phyloP scores from a whole-genome alignment of 371 early-diverging fungal species.

The Apophysomyces trapeziformis region DNA sequence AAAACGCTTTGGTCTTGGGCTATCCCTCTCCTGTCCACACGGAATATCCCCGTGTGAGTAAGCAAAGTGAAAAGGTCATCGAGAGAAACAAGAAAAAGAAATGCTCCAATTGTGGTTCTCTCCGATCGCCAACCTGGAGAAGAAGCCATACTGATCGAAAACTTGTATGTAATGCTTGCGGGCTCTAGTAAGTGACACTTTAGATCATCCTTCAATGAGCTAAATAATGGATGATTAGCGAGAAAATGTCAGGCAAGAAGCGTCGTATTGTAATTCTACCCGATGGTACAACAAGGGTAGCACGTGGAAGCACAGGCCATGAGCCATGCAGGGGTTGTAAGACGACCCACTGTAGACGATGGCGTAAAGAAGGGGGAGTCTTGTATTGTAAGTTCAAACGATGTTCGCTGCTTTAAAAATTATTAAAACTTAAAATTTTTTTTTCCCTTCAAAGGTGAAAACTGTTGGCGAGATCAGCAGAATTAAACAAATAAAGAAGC shows the following conservation, averaged over 20 bases:
- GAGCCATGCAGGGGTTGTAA: conserved; percentile 4
- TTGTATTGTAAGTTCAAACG: conserved; percentile 16
- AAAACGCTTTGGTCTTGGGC: too few species aligned
- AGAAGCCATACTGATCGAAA: conserved; percentile 71
- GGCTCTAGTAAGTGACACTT: conserved; percentile 79
- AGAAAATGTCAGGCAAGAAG: conserved; percentile 17
- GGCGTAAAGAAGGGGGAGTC: conserved; percentile 18
- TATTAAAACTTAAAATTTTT: conserved; percentile 1
- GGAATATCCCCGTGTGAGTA: background rate
- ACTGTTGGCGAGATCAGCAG: background rate
- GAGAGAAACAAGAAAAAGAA: conserved; percentile 28
- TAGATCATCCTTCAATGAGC: background rate
- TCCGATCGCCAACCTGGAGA: conserved; percentile 95
- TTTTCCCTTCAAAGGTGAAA: conserved; percentile 1
- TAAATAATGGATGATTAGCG: conserved; percentile 11
- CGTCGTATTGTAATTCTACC: conserved; percentile 17
- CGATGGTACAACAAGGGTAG: conserved; percentile 22
- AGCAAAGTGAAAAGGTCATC: background rate
- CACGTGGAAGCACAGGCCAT: conserved; percentile 10
- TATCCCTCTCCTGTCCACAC: background rate
- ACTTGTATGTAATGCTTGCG: conserved; percentile 95
- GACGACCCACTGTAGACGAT: conserved; percentile 24
- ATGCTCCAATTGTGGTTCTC: conserved; percentile 88
- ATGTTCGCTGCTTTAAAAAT: conserved; percentile 3
- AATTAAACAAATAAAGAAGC: too few species aligned